Evolutionary conservation across 2,329 filamentous ascomycete genomes (phyloP).

Genomic region (Neonectria coccinea): DNA sequence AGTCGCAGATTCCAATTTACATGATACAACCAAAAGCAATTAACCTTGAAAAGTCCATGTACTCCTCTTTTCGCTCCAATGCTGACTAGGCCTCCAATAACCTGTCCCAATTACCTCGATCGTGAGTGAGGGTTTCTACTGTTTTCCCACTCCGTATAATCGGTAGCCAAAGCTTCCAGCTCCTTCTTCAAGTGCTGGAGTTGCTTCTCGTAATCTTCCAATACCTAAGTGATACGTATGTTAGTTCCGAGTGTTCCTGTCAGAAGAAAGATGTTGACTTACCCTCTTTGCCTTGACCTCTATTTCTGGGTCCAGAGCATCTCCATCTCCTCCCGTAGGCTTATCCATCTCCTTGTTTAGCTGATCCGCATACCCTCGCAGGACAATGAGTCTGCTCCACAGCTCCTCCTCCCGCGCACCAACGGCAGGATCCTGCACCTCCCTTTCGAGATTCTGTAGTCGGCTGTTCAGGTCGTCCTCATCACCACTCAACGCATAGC

Average conservation of each 20-base stretch:
- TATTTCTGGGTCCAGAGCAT: conserved; percentile 75
- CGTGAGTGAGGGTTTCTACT: conserved; percentile 57
- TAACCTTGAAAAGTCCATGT: conserved; percentile 21
- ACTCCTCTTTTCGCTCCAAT: conserved; percentile 29
- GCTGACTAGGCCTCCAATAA: conserved; percentile 20
- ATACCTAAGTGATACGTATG: conserved; percentile 63
- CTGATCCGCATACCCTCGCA: conserved; percentile 78
- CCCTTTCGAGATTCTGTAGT: conserved; percentile 75
- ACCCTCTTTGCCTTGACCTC: conserved; percentile 82
- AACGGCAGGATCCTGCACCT: conserved; percentile 79
- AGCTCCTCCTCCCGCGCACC: conserved; percentile 84
- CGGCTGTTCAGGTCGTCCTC: conserved; percentile 84
- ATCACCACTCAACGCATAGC: conserved; percentile 82
- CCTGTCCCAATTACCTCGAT: conserved; percentile 41
- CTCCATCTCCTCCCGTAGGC: conserved; percentile 66
- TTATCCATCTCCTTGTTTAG: conserved; percentile 81
- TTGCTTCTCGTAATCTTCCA: conserved; percentile 86
- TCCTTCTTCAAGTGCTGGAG: conserved; percentile 81
- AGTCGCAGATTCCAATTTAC: conserved; percentile 9
- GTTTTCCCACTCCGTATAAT: conserved; percentile 68
- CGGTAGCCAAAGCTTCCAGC: conserved; percentile 70
- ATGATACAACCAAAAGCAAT: conserved; percentile 18
- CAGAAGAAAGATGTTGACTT: conserved; percentile 43
- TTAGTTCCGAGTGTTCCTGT: conserved; percentile 26
- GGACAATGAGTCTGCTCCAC: conserved; percentile 82